Evolutionary conservation across 2,329 filamentous ascomycete genomes (phyloP).

Genomic region (Xylaria sp.): DNA sequence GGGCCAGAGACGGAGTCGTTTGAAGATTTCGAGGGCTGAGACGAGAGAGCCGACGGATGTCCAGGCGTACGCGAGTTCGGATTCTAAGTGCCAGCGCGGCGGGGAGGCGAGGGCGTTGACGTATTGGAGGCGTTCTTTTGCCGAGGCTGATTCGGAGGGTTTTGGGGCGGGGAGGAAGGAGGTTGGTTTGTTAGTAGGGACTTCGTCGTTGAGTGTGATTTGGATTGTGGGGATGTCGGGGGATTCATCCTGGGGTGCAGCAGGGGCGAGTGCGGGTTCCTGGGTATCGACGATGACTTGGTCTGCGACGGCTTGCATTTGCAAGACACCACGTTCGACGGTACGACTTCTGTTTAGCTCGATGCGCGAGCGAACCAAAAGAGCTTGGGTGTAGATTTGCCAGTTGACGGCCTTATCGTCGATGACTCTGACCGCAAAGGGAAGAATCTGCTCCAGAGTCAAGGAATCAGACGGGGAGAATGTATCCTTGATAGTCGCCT

Average conservation of each 20-base stretch:
- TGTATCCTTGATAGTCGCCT: slow-evolving; percentile 82
- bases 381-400: slow-evolving; percentile 93
- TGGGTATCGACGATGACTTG: slow-evolving; percentile 82
- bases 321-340: slow-evolving; percentile 80
- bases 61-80: slow-evolving; percentile 91
- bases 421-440: slow-evolving; percentile 83
- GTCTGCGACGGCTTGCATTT: slow-evolving; percentile 91
- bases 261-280: slow-evolving; percentile 24
- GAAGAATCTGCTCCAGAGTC: slow-evolving; percentile 87
- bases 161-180: slow-evolving; percentile 78
- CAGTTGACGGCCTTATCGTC: slow-evolving; percentile 89
- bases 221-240: slow-evolving; percentile 42
- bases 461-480: slow-evolving; percentile 76
- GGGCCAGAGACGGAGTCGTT: slow-evolving; percentile 86
- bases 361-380: slow-evolving; percentile 83
- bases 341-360: slow-evolving; percentile 85
- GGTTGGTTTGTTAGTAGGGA: slow-evolving; percentile 47
- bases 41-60: slow-evolving; percentile 78
- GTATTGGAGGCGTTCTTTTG: slow-evolving; percentile 71
- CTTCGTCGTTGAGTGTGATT: slow-evolving; percentile 35
- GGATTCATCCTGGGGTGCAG: too few species aligned
- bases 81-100: slow-evolving; percentile 88
- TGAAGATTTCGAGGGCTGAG: slow-evolving; percentile 93
- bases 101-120: slow-evolving; percentile 80
- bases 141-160: slow-evolving; percentile 69